Percentiles rank a stretch among this genome's conserved stretches.
Conservation (phyloP, 2,329 filamentous ascomycete species). For the Lithohypha guttulata region DNA sequence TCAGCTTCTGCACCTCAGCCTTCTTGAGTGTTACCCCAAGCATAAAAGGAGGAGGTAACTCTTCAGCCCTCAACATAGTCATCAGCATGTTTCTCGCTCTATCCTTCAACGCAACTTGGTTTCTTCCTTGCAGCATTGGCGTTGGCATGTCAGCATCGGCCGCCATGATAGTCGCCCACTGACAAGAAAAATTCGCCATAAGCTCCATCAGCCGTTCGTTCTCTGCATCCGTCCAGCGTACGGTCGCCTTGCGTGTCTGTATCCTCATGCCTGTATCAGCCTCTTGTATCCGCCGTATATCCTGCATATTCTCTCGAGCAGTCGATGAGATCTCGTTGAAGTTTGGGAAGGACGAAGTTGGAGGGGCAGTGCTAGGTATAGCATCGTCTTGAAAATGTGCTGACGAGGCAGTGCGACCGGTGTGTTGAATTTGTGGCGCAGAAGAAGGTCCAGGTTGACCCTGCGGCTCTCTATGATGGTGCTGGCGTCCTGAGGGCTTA, state of each 20-base stretch:
- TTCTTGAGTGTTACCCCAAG: conserved; percentile 15
- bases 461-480: not conserved
- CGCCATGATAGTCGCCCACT: conserved; percentile 38
- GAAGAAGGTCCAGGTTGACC: conserved; percentile 2
- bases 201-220: conserved; percentile 37
- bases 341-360: conserved; percentile 3
- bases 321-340: not conserved
- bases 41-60: conserved; percentile 12
- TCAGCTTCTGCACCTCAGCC: no score
- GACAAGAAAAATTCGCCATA: conserved; percentile 36
- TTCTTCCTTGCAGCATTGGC: conserved; percentile 29
- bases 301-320: no score
- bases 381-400: not conserved
- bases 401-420: not conserved
- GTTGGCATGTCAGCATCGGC: conserved; percentile 25
- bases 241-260: conserved; percentile 16
- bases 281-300: no score
- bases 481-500: not conserved
- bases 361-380: not conserved
- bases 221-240: conserved; percentile 31
- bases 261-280: not conserved
- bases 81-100: conserved; percentile 45
- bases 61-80: conserved; percentile 33
- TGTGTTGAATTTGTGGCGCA: not conserved
- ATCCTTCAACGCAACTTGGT: conserved; percentile 46